Evolutionary conservation across 1,284 basidiomycete genomes (phyloP).

Genomic region (Taiwanofungus camphoratus): DNA sequence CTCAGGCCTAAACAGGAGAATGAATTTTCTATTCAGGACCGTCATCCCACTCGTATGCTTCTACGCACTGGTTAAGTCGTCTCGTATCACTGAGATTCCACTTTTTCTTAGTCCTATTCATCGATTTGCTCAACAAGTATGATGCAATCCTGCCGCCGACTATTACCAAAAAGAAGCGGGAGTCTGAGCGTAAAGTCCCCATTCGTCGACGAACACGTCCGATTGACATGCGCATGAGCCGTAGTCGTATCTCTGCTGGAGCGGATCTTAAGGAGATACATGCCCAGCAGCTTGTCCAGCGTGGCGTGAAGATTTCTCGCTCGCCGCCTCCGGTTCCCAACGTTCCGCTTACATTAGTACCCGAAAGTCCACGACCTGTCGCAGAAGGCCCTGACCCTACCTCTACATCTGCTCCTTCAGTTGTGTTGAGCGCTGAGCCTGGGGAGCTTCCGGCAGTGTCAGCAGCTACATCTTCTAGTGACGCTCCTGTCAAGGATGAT

Average conservation of each 20-base stretch:
- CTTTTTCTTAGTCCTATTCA: slow-evolving; percentile 55
- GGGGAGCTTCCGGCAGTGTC: slow-evolving; percentile 6
- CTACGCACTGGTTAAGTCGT: background rate
- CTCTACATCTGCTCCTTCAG: background rate
- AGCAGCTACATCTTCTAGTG: slow-evolving; percentile 6
- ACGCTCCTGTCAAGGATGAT: slow-evolving; percentile 11
- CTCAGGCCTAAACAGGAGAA: slow-evolving; percentile 81
- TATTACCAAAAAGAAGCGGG: slow-evolving; percentile 78
- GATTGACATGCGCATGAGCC: slow-evolving; percentile 82
- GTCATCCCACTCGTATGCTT: slow-evolving; percentile 67
- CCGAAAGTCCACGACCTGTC: background rate
- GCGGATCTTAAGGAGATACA: slow-evolving; percentile 46
- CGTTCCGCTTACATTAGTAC: slow-evolving; percentile 9
- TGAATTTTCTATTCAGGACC: slow-evolving; percentile 80
- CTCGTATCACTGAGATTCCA: background rate
- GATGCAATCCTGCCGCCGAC: slow-evolving; percentile 73
- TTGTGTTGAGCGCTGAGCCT: slow-evolving; percentile 13
- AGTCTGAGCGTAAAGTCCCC: slow-evolving; percentile 78
- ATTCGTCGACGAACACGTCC: slow-evolving; percentile 83
- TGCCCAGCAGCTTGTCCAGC: slow-evolving; percentile 43
- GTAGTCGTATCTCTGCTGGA: slow-evolving; percentile 41
- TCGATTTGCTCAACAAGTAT: slow-evolving; percentile 82
- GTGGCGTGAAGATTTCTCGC: slow-evolving; percentile 18
- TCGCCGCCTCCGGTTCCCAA: slow-evolving; percentile 19
- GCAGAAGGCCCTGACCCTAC: background rate